phyloP scores from a whole-genome alignment of 805 yeast species.

The Starmerella scarabaei region DNA sequence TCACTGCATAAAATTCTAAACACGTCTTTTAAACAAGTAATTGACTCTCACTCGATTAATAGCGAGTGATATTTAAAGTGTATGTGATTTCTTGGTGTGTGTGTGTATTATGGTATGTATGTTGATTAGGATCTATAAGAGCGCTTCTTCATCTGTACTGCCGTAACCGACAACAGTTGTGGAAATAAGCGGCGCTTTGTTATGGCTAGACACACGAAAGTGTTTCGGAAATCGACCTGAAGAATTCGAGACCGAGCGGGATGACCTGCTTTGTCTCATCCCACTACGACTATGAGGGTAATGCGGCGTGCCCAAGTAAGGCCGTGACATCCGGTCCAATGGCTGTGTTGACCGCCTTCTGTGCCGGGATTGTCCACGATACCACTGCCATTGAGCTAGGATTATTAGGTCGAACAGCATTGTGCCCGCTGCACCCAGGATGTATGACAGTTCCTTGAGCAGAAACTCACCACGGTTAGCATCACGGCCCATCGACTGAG shows the following conservation, averaged over 20 bases:
- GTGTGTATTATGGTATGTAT: too few species aligned
- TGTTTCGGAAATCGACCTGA: too few species aligned
- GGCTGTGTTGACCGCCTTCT: slow-evolving; percentile 12
- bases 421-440: slow-evolving; percentile 79
- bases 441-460: slow-evolving; percentile 61
- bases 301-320: slow-evolving; percentile 13
- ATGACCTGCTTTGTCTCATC: too few species aligned
- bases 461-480: slow-evolving; percentile 36
- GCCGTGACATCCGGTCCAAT: slow-evolving; percentile 13
- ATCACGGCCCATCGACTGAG: slow-evolving; percentile 35
- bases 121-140: too few species aligned
- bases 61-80: too few species aligned
- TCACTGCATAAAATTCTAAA: too few species aligned
- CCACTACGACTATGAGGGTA: too few species aligned
- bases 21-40: too few species aligned
- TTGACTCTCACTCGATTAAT: too few species aligned
- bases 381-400: slow-evolving; percentile 24
- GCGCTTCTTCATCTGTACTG: slow-evolving; percentile 1
- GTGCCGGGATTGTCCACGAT: slow-evolving; percentile 9
- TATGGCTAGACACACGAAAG: background rate
- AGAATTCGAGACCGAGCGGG: too few species aligned
- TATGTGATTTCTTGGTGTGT: too few species aligned
- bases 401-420: slow-evolving; percentile 55
- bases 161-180: background rate
- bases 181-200: background rate